Percentiles rank a stretch among this genome's conserved stretches.
Conservation (phyloP, 139 green algal species). For the Ettlia oleoabundans region DNA sequence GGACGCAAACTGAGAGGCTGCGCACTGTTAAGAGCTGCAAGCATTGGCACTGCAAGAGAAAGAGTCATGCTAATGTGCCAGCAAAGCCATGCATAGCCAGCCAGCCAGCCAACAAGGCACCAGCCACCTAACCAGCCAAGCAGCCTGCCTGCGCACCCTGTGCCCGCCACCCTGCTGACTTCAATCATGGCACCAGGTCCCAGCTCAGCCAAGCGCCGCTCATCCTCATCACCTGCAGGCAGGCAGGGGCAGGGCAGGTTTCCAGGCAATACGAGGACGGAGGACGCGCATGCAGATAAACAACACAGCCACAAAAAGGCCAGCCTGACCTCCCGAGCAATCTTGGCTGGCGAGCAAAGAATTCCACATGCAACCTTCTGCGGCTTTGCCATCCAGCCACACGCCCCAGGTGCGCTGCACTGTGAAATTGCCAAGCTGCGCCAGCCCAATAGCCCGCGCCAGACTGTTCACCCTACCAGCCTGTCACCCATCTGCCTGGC, state of each 20-base stretch:
- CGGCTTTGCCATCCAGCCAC: no score
- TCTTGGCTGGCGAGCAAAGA: no score
- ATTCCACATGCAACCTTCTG: no score
- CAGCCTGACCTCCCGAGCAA: no score
- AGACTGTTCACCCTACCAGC: background rate
- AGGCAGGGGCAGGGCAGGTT: background rate
- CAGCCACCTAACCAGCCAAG: background rate
- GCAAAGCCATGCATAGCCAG: no score
- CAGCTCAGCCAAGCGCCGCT: slow-evolving; percentile 57
- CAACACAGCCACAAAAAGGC: background rate
- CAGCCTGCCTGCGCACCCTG: slow-evolving; percentile 57
- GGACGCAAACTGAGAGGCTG: background rate
- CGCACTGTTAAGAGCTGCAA: background rate
- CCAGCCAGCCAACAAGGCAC: background rate
- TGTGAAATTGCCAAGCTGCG: no score
- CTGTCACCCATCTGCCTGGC: background rate
- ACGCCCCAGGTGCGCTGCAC: no score
- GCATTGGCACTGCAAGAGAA: no score
- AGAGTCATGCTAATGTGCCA: no score
- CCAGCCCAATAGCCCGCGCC: no score
- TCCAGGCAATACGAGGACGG: no score
- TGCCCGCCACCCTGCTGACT: slow-evolving; percentile 75
- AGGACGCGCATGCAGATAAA: no score
- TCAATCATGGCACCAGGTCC: slow-evolving; percentile 60
- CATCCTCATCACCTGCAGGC: slow-evolving; percentile 27